Percentiles rank a stretch among this genome's conserved stretches.
phyloP scores from a whole-genome alignment of 116 monocot genomes.

The Trichopus zeylanicus region DNA sequence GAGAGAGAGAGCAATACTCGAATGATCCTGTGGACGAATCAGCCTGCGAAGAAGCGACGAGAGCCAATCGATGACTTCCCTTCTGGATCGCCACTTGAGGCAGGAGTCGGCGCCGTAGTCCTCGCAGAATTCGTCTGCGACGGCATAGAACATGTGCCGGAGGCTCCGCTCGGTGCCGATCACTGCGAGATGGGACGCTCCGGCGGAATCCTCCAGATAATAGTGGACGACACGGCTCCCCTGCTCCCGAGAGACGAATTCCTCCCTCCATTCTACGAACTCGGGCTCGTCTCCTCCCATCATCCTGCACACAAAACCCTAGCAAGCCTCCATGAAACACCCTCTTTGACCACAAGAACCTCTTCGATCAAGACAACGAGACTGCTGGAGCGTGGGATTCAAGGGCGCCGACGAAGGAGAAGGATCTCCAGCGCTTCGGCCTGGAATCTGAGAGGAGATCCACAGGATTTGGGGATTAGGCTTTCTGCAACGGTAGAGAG shows the following conservation, averaged over 20 bases:
- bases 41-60: conserved; percentile 48
- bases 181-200: conserved; percentile 68
- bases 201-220: conserved; percentile 67
- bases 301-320: not conserved
- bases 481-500: no score
- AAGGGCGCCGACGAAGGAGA: no score
- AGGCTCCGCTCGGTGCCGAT: conserved; percentile 94
- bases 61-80: conserved; percentile 93
- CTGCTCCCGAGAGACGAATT: conserved; percentile 73
- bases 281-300: conserved; percentile 15
- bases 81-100: conserved; percentile 80
- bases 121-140: conserved; percentile 52
- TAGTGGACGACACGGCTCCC: conserved; percentile 88
- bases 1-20: conserved; percentile 5
- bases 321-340: no score
- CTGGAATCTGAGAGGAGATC: no score
- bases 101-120: conserved; percentile 12
- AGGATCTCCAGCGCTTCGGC: no score
- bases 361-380: no score
- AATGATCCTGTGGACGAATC: conserved; percentile 14
- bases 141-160: conserved; percentile 92
- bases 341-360: no score
- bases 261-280: conserved; percentile 88
- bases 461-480: no score
- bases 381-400: no score